These are phyloP conservation scores for Fusarium tuaranense DNA, from an alignment of 2,329 filamentous ascomycete genomes.

Conservation along the genomic window DNA sequence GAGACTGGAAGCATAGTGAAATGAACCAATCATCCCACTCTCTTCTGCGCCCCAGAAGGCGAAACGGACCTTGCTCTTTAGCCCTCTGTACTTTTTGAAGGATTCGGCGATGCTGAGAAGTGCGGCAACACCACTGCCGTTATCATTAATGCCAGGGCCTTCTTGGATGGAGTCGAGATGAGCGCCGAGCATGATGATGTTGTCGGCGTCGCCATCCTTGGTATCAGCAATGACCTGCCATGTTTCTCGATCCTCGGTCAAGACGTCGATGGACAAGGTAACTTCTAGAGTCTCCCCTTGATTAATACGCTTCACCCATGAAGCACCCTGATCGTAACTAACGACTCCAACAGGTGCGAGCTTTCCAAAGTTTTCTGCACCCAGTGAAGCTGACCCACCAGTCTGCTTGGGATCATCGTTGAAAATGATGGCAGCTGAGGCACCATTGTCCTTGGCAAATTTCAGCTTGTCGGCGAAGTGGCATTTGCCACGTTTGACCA, in stretches of 20 bases:
- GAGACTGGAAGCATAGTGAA: conserved; percentile 52
- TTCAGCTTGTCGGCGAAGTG: conserved; percentile 54
- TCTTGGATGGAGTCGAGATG: conserved; percentile 54
- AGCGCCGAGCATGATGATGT: conserved; percentile 54
- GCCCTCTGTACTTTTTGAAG: conserved; percentile 50
- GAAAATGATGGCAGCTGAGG: conserved; percentile 65
- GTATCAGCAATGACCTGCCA: conserved; percentile 57
- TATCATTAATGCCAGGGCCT: conserved; percentile 56
- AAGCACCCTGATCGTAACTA: conserved; percentile 47
- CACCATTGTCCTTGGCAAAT: conserved; percentile 51
- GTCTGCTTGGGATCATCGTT: conserved; percentile 65
- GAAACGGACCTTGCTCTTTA: conserved; percentile 55
- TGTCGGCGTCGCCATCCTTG: conserved; percentile 53
- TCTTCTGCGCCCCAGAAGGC: conserved; percentile 57
- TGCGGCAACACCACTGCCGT: conserved; percentile 52
- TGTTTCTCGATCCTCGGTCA: conserved; percentile 50
- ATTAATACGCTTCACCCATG: conserved; percentile 48
- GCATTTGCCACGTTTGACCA: conserved; percentile 58
- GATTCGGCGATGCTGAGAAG: conserved; percentile 51
- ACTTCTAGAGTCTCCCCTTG: conserved; percentile 48
- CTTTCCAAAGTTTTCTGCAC: conserved; percentile 51
- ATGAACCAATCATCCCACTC: conserved; percentile 55
- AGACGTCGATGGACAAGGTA: conserved; percentile 50
- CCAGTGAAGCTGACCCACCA: conserved; percentile 63
- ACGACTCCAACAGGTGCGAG: conserved; percentile 51